Conservation (phyloP, 202 grass and related monocot genomes). For the Panicum virgatum region DNA sequence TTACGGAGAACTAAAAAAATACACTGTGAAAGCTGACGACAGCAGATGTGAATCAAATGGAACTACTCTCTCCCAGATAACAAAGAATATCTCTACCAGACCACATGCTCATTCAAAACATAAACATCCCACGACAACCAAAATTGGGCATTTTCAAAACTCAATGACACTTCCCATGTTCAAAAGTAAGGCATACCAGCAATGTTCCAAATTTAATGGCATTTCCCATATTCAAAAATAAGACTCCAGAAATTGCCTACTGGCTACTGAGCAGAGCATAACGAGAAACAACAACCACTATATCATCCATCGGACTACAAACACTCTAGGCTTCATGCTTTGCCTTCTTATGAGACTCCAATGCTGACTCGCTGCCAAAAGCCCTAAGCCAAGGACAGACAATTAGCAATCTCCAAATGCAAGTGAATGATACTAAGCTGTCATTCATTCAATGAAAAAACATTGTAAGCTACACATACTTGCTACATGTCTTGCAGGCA, state of each 20-base stretch:
- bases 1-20: not conserved
- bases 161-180: not conserved
- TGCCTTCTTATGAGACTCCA: conserved; percentile 66
- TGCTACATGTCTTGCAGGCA: conserved; percentile 80
- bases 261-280: not conserved
- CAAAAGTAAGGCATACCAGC: not conserved
- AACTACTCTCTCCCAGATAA: not conserved
- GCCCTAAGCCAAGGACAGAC: conserved; percentile 43
- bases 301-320: not conserved
- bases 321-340: conserved; percentile 45
- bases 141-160: not conserved
- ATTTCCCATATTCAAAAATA: conserved; percentile 24
- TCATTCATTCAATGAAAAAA: not conserved
- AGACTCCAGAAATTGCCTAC: not conserved
- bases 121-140: not conserved
- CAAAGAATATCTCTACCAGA: not conserved
- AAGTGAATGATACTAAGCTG: not conserved
- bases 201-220: not conserved
- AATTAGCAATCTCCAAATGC: not conserved
- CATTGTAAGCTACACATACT: conserved; percentile 32
- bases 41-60: not conserved
- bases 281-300: not conserved
- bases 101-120: not conserved
- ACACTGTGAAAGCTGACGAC: not conserved
- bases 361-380: conserved; percentile 48